phyloP scores from a whole-genome alignment of 257 asterid genomes.

The Nicotiana paniculata region DNA sequence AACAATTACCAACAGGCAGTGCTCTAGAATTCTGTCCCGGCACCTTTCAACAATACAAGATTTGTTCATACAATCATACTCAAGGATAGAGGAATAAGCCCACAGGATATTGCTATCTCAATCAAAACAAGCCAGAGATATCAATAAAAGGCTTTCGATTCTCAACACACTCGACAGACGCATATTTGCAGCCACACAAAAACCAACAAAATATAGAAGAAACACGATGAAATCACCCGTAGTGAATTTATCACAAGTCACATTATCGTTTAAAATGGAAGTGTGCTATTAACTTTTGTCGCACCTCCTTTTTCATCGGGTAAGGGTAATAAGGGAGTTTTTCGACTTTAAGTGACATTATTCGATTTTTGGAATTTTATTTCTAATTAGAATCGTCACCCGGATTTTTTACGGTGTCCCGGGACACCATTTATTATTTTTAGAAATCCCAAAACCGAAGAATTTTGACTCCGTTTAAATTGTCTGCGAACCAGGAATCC shows the following conservation, averaged over 20 bases:
- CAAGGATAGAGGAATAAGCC: neutral
- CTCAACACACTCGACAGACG: neutral
- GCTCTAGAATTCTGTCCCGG: neutral
- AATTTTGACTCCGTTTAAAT: too few species aligned
- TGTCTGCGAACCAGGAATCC: too few species aligned
- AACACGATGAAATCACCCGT: neutral
- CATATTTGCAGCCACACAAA: neutral
- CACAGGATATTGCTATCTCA: neutral
- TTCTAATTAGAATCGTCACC: too few species aligned
- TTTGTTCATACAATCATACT: too few species aligned
- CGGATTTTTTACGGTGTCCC: too few species aligned
- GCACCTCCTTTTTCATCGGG: too few species aligned
- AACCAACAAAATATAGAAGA: neutral
- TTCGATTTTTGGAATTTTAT: too few species aligned
- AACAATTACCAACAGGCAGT: neutral
- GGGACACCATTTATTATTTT: too few species aligned
- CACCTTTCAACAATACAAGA: neutral
- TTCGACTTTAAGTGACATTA: too few species aligned
- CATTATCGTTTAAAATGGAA: neutral
- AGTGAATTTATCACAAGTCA: neutral
- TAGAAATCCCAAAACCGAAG: too few species aligned
- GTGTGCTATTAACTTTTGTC: neutral
- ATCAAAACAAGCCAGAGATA: neutral
- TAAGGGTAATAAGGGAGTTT: too few species aligned
- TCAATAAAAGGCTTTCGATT: neutral